Conservation (phyloP, 495 filamentous ascomycete genomes). For the Trichoderma erinaceum region DNA sequence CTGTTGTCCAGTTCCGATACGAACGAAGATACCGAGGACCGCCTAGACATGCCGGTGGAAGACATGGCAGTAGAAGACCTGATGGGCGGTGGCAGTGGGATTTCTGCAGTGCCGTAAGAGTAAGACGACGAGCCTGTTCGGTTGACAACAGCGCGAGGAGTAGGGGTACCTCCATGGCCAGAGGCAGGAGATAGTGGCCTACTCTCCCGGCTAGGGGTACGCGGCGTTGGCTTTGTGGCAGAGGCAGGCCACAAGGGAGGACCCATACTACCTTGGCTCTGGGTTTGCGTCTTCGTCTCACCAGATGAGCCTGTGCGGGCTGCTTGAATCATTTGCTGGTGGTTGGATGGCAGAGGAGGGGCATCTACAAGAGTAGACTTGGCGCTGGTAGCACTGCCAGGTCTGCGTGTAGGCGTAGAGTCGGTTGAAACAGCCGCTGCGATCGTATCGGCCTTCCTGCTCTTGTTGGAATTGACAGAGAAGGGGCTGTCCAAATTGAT, state of each 20-base stretch:
- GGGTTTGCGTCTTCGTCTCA: conserved; percentile 23
- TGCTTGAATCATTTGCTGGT: conserved; percentile 76
- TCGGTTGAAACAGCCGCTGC: conserved; percentile 20
- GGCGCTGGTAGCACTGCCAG: conserved; percentile 64
- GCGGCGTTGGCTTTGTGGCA: conserved; percentile 61
- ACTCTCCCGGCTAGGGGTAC: conserved; percentile 54
- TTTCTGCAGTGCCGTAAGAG: conserved; percentile 30
- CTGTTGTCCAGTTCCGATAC: conserved; percentile 85
- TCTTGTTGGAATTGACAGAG: conserved; percentile 34
- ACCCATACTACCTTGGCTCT: conserved; percentile 59
- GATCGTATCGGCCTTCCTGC: conserved; percentile 23
- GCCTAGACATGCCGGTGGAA: conserved; percentile 36
- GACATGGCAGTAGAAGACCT: conserved; percentile 26
- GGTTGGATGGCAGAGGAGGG: conserved; percentile 76
- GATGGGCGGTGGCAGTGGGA: conserved; percentile 32
- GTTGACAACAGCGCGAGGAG: conserved; percentile 28
- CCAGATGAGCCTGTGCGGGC: conserved; percentile 50
- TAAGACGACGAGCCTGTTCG: conserved; percentile 23
- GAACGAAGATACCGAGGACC: conserved; percentile 91
- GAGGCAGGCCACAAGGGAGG: conserved; percentile 81
- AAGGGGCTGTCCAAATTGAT: conserved; percentile 30
- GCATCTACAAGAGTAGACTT: conserved; percentile 26
- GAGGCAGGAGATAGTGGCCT: conserved; percentile 36
- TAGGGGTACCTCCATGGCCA: conserved; percentile 29
- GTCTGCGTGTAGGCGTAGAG: conserved; percentile 39